Percentiles rank a stretch among this genome's conserved stretches.
Evolutionary conservation across 2,329 filamentous ascomycete species (phyloP).

Genomic region (Furcasterigmium sp.): DNA sequence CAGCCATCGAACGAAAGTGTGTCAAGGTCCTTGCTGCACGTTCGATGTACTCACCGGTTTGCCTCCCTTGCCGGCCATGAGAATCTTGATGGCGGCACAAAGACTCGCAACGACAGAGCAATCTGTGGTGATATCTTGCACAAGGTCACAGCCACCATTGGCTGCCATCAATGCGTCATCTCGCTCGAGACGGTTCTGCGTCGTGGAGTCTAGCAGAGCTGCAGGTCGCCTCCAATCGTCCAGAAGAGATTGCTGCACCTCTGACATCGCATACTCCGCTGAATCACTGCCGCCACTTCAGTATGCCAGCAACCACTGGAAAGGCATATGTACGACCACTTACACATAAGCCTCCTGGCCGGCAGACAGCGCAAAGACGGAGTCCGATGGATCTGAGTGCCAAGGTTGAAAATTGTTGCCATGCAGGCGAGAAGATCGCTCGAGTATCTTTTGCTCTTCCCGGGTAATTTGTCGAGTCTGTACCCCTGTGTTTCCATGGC

Average conservation of each 20-base stretch:
- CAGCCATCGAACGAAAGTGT: slow-evolving; percentile 2
- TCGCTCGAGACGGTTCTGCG: slow-evolving; percentile 20
- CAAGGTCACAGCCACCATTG: slow-evolving; percentile 65
- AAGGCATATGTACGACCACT: slow-evolving; percentile 15
- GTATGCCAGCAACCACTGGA: slow-evolving; percentile 5
- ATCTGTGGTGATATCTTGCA: slow-evolving; percentile 93
- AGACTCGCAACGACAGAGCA: slow-evolving; percentile 96
- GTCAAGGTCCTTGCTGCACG: neutral
- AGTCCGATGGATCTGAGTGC: slow-evolving; percentile 54
- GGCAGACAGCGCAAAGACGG: slow-evolving; percentile 53
- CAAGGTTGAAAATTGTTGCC: slow-evolving; percentile 82
- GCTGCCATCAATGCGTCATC: slow-evolving; percentile 50
- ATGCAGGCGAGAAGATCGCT: slow-evolving; percentile 74
- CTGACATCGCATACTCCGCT: slow-evolving; percentile 65
- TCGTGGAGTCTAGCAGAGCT: slow-evolving; percentile 52
- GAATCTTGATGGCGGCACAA: slow-evolving; percentile 71
- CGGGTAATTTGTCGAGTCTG: slow-evolving; percentile 59
- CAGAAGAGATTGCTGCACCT: slow-evolving; percentile 70
- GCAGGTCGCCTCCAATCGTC: slow-evolving; percentile 74
- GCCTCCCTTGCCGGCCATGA: slow-evolving; percentile 65
- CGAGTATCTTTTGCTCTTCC: slow-evolving; percentile 69
- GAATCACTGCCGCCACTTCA: slow-evolving; percentile 51
- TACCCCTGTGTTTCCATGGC: slow-evolving; percentile 4
- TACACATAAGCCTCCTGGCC: slow-evolving; percentile 59
- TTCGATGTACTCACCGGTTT: slow-evolving; percentile 48